Base-by-base conservation (phyloP, 129 eudicot species). In the Mikania micrantha region DNA sequence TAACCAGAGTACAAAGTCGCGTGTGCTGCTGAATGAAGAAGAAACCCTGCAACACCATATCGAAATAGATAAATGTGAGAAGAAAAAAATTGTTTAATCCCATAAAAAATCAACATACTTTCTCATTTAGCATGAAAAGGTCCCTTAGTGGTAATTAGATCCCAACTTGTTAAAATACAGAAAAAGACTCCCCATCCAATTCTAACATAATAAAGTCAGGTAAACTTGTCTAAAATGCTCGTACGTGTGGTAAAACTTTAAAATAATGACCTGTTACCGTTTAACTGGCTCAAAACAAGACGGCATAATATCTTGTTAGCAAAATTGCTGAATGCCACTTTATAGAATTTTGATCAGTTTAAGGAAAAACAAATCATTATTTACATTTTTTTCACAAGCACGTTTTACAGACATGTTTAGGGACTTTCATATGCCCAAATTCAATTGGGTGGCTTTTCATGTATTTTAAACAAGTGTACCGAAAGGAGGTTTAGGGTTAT, bases 1-100 rank as follows among this genome's bases (percentile, higher is more conserved):
- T 61, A 94, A 75, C 99, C 99, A 94, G 45, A 94, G 87, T 67
- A 71, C 85, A 29, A 77, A 90, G 29, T 94, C 97, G 0, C 84
- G 93, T 24, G 94, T 57, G 73, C 36, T 90, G 77, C 72, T 82
- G 84, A 94, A 87, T 48, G 97, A 90, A 42, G 65, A 81, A 41
- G 88, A 61, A 50, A 94, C 90, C 57, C 99, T 94, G 85, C 52
- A 75, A 62, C 17, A 4, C 9, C 9, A 38, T n/a, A 15, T 56
- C 13, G 34, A 27, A 11, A 56, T 56, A 25, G 20, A 56, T 25
- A 56, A 56, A 27, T 24, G 60, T 25, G 60, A 54, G 60, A 24
- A 24, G 34, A 54, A 13, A 7, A 24, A 4, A 2, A 11, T 24
- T 56, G 36, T 27, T 20, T 50, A 21, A 50, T 52, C 4, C 4